Evolutionary conservation across 768 basidiomycete species (phyloP).

Genomic region (Tulasnella sp.): DNA sequence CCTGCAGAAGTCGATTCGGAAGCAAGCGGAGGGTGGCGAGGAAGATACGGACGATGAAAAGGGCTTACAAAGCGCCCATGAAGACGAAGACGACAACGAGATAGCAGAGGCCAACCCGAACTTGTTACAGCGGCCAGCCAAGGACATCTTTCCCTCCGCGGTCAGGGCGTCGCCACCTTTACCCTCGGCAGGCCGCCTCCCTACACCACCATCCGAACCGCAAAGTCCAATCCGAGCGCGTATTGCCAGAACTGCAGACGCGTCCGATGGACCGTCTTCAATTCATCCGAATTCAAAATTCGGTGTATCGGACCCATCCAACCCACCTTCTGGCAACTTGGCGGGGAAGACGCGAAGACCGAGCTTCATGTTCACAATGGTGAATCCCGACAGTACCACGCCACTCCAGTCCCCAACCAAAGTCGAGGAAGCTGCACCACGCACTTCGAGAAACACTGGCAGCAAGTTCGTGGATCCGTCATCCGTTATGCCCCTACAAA

Average conservation of each 20-base stretch:
- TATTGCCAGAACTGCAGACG: not conserved
- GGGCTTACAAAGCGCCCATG: not conserved
- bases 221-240: not conserved
- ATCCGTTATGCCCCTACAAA: not conserved
- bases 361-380: not conserved
- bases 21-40: not conserved
- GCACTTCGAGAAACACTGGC: not conserved
- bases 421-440: not conserved
- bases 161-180: not conserved
- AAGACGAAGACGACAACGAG: not conserved
- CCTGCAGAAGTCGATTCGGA: not conserved
- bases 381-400: not conserved
- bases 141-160: not conserved
- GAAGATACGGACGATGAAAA: slow-evolving; percentile 5
- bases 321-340: not conserved
- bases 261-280: not conserved
- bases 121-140: not conserved
- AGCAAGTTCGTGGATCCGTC: not conserved
- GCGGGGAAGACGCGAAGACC: not conserved
- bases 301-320: not conserved
- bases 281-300: not conserved
- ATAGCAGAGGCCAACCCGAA: not conserved
- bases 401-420: not conserved
- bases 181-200: not conserved
- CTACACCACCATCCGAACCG: not conserved